Evolutionary conservation across 208 protist species (phyloP).

Genomic region (Entamoeba dispar): DNA sequence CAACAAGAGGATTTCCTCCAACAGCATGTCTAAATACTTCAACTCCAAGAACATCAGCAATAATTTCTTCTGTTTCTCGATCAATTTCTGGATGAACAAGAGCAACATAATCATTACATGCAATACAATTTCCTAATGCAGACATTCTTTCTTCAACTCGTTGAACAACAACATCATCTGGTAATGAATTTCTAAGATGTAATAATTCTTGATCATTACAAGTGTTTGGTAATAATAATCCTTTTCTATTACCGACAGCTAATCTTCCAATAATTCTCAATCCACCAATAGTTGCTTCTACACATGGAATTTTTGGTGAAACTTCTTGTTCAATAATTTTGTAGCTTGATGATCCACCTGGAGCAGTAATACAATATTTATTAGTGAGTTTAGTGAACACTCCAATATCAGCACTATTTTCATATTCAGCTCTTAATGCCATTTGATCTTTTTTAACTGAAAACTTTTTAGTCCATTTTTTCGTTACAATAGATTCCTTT

Average conservation of each 20-base stretch:
- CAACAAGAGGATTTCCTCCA: conserved; percentile 81
- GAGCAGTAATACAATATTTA: conserved; percentile 84
- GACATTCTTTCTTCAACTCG: conserved; percentile 89
- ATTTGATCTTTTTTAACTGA: not conserved
- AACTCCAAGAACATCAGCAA: conserved; percentile 74
- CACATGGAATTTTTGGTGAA: conserved; percentile 82
- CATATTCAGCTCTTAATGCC: conserved; percentile 46
- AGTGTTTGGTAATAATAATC: conserved; percentile 84
- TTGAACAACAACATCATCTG: conserved; percentile 76
- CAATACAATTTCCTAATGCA: conserved; percentile 92
- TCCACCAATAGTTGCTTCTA: conserved; percentile 25
- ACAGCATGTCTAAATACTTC: conserved; percentile 91
- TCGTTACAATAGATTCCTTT: not conserved
- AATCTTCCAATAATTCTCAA: conserved; percentile 76
- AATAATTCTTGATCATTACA: conserved; percentile 94
- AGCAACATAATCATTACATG: conserved; percentile 96
- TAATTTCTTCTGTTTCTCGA: conserved; percentile 91
- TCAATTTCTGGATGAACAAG: conserved; percentile 95
- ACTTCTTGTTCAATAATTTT: conserved; percentile 85
- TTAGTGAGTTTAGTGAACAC: conserved; percentile 96
- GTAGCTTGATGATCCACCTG: conserved; percentile 71
- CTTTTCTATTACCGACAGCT: conserved; percentile 76
- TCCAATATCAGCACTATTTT: conserved; percentile 94
- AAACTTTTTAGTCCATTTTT: not conserved
- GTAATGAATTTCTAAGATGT: conserved; percentile 91